Conservation (phyloP, 2,329 filamentous ascomycete genomes). For the Colletotrichum graminicola region DNA sequence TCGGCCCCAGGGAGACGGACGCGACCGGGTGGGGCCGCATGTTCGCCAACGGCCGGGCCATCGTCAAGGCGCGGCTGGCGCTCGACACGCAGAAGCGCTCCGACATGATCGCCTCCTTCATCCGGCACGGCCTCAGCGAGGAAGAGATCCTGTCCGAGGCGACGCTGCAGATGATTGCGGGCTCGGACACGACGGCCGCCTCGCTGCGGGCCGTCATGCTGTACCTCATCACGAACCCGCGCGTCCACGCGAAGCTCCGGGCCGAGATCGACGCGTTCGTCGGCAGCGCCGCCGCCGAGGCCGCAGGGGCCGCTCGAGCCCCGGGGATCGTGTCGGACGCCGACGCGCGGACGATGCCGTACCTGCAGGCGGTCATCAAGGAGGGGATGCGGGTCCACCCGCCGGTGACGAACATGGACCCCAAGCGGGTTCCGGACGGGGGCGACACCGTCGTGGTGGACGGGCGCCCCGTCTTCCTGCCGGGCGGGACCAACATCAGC, state of each 20-base stretch:
- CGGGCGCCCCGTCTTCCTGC: constrained; percentile 48
- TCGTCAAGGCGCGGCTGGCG: constrained; percentile 22
- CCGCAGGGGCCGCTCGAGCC: constrained; percentile 30
- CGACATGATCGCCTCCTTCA: constrained; percentile 51
- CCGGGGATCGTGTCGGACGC: constrained; percentile 52
- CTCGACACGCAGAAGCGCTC: constrained; percentile 33
- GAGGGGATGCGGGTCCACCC: constrained; percentile 69
- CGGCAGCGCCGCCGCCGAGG: constrained; percentile 11
- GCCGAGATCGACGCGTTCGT: constrained; percentile 58
- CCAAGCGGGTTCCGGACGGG: constrained; percentile 53
- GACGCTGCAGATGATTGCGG: constrained; percentile 49
- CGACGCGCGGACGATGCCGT: constrained; percentile 62
- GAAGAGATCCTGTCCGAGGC: constrained; percentile 50
- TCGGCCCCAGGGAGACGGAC: constrained; percentile 41
- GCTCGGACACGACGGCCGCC: constrained; percentile 52
- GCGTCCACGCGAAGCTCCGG: constrained; percentile 59
- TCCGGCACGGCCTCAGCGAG: constrained; percentile 54
- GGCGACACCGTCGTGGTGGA: constrained; percentile 45
- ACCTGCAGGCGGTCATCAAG: constrained; percentile 69
- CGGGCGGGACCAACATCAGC: constrained; percentile 43
- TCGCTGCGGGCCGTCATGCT: constrained; percentile 61
- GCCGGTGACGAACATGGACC: constrained; percentile 54
- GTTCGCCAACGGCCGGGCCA: constrained; percentile 43
- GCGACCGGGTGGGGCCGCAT: constrained; percentile 37
- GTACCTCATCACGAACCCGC: constrained; percentile 63